Base-by-base conservation (phyloP, 768 basidiomycete species). In the Mycena leptocephala region DNA sequence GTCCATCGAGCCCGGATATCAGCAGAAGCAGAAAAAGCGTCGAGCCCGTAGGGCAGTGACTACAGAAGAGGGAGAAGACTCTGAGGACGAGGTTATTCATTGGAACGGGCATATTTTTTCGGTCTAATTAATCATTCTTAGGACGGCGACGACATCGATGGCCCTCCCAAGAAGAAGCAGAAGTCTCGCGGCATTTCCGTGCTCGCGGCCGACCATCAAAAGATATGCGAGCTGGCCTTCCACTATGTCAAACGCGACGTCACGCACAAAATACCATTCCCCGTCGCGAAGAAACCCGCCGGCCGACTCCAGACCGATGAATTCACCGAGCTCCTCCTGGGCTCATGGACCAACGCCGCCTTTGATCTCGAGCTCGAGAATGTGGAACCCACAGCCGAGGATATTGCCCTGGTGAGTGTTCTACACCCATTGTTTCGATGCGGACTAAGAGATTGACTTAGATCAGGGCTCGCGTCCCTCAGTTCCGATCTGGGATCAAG, bases 381-480 rank as follows among this genome's bases (percentile, higher is more conserved):
- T 11, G 58, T 46, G 7, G 26, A 35, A 30, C 70, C 59, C 20
- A 64, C 24, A 3, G 3, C n/a, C 16, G 70, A 51, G 5, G 70
- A 71, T 24, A 18, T 71, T 6, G 11, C 0, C 1, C 51, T 71
- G 16, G 70, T 71, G 22, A 22, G 58, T 2, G 9, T 26, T 28
- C 18, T 5, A 61, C 5, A 6, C 1, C 16, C n/a, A n/a, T 26
- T 28, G 11, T 63, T 13, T 24, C 63, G 70, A 63, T 71, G 3
- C 20, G n/a, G n/a, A n/a, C n/a, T n/a, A n/a, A n/a, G n/a, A n/a
- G n/a, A n/a, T n/a, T n/a, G n/a, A n/a, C n/a, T n/a, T n/a, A n/a
- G n/a, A n/a, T n/a, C n/a, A n/a, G 70, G 14, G 37, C 61, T 10
- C 61, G 70, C 14, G 30, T 71, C 35, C 62, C 70, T 24, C 46